Evolutionary conservation across 495 filamentous ascomycete species (phyloP), one percentile per base, ranked within the genome.

Genomic region (Melanomma pulvis-pyrius): DNA sequence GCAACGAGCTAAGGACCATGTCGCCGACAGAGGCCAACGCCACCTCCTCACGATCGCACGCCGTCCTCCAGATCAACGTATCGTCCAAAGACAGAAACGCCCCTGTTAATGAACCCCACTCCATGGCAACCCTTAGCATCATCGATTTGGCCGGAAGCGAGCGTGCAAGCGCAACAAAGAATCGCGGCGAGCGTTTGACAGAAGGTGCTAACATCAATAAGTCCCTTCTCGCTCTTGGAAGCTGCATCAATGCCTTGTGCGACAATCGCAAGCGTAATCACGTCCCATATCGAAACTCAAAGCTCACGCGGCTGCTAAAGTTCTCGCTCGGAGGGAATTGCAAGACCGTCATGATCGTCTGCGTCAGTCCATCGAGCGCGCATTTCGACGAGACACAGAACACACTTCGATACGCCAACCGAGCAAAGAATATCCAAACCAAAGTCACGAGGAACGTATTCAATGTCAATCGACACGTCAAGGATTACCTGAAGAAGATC

Each of bases 151-250:
- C 94, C 0, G 94, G 94, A 57, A 97, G 93, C 73, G 94, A 99
- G 76, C 87, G 94, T 67, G 94, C 94, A 15, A 97, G 93, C 64
- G 96, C 92, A 11, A 99, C 94, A 21, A 96, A 97, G 79, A 99
- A 99, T 75, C 80, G 96, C 68, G 96, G 94, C 28, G 96, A 97
- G 71, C 81, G 94, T 41, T 78, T 99, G 51, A 78, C 94, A 25
- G 94, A 99, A 76, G 94, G 94, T 58, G 94, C 94, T 51, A 99
- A 99, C 75, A 99, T 99, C 83, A 99, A 99, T 82, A 96, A 97
- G 75, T 98, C 96, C 11, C 82, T 99, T 4, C 87, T 98, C 28
- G 93, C 94, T 0, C 80, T 99, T 22, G 94, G 94, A 63, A 94
- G 94, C 78, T 99, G 94, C 78, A 99, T 99, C 80, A 99, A 99